Conservation (phyloP, 1,284 basidiomycete genomes). For the Cerioporus squamosus region DNA sequence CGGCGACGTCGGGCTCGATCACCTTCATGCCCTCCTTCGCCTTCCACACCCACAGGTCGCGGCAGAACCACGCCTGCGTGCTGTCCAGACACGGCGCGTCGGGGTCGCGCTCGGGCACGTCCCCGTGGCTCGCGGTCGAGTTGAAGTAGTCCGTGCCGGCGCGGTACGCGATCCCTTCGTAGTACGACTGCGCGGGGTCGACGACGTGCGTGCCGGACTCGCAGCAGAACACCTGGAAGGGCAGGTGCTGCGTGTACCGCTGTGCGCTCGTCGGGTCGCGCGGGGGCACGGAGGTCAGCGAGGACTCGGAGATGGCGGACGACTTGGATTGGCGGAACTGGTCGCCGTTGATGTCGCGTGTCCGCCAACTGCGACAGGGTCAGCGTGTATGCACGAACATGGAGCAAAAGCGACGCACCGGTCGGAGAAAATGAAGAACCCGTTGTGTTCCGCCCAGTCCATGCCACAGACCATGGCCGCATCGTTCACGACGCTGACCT, state of each 20-base stretch:
- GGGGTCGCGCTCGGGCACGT: constrained; percentile 60
- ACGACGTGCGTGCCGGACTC: constrained; percentile 95
- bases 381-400: neutral
- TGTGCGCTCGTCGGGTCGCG: constrained; percentile 79
- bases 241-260: constrained; percentile 88
- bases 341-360: constrained; percentile 93
- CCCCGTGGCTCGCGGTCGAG: constrained; percentile 57
- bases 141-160: constrained; percentile 82
- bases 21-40: constrained; percentile 73
- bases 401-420: constrained; percentile 53
- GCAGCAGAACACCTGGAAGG: constrained; percentile 97
- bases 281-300: constrained; percentile 67
- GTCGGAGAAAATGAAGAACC: constrained; percentile 96
- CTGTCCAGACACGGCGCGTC: constrained; percentile 91
- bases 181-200: constrained; percentile 92
- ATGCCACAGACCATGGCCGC: constrained; percentile 97
- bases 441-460: constrained; percentile 98
- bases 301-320: constrained; percentile 83
- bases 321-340: constrained; percentile 95
- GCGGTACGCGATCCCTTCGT: constrained; percentile 84
- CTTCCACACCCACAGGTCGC: constrained; percentile 89
- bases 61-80: constrained; percentile 93
- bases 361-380: constrained; percentile 74
- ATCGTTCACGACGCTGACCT: constrained; percentile 86
- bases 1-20: constrained; percentile 35